Conservation (phyloP, 148 eudicot species). For the Cornus kousa region DNA sequence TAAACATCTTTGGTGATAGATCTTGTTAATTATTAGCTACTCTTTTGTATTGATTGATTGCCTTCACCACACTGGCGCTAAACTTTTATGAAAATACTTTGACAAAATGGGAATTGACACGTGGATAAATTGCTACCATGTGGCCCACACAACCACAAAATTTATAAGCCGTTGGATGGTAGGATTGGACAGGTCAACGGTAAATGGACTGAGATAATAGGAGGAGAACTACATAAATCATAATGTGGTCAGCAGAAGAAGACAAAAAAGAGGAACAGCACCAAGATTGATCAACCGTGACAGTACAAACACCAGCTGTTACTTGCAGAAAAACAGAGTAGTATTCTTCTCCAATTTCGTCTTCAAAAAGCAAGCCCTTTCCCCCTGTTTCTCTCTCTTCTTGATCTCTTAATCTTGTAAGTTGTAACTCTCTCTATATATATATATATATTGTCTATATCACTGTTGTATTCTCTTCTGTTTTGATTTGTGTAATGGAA, state of each 20-base stretch:
- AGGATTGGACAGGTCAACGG: not conserved
- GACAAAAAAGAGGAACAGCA: slow-evolving; percentile 1
- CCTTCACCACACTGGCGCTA: not conserved
- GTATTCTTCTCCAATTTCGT: slow-evolving; percentile 5
- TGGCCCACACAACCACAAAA: not conserved
- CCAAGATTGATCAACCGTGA: not conserved
- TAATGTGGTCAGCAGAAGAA: not conserved
- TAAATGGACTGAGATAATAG: not conserved
- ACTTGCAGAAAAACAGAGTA: not conserved
- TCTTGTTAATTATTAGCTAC: not conserved
- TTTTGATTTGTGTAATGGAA: not conserved
- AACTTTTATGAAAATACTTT: too few relatives aligned
- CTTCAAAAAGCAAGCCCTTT: not conserved
- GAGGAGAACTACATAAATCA: not conserved
- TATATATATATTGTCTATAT: not conserved
- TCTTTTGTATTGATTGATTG: not conserved
- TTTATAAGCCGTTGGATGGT: not conserved
- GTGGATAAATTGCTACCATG: not conserved
- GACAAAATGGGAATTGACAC: too few relatives aligned
- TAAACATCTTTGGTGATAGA: not conserved
- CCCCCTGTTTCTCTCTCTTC: slow-evolving; percentile 2
- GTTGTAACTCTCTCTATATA: too few relatives aligned
- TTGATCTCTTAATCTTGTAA: not conserved
- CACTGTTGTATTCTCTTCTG: not conserved
- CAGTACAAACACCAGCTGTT: not conserved